Conservation (phyloP, 495 filamentous ascomycete species). For the Copromyces sp. region DNA sequence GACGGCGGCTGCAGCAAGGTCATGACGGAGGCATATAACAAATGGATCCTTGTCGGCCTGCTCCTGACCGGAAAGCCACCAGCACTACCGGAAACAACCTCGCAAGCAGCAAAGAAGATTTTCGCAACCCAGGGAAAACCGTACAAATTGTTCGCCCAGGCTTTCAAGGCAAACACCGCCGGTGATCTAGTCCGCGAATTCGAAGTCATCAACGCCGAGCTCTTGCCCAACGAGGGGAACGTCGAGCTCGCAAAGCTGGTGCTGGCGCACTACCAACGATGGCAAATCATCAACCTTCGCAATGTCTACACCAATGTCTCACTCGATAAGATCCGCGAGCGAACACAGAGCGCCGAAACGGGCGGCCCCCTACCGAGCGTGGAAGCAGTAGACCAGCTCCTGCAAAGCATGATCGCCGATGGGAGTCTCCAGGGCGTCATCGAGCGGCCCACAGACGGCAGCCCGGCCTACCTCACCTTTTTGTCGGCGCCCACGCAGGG, state of each 20-base stretch:
- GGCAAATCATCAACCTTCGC: constrained; percentile 35
- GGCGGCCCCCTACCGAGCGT: constrained; percentile 39
- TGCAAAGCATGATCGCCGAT: constrained; percentile 46
- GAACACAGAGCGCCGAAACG: constrained; percentile 40
- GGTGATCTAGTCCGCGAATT: constrained; percentile 49
- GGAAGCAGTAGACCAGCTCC: constrained; percentile 33
- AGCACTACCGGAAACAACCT: constrained; percentile 25
- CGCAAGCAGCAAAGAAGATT: constrained; percentile 40
- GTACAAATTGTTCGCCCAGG: constrained; percentile 57
- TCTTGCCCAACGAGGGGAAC: constrained; percentile 51
- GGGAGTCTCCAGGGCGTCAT: constrained; percentile 47
- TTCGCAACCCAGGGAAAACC: constrained; percentile 54
- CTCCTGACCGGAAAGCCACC: constrained; percentile 58
- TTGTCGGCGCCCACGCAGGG: constrained; percentile 17
- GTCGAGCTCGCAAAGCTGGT: constrained; percentile 38
- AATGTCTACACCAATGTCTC: constrained; percentile 41
- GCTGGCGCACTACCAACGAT: constrained; percentile 37
- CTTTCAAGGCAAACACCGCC: constrained; percentile 53
- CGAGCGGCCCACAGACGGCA: constrained; percentile 30
- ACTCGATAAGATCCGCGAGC: constrained; percentile 38
- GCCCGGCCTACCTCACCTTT: constrained; percentile 30
- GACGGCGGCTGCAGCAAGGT: constrained; percentile 54
- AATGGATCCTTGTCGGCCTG: constrained; percentile 75
- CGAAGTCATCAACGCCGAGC: constrained; percentile 35
- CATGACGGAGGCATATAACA: constrained; percentile 87